Evolutionary conservation across 1,284 basidiomycete genomes (phyloP).

Genomic region (Ganoderma meredithae): DNA sequence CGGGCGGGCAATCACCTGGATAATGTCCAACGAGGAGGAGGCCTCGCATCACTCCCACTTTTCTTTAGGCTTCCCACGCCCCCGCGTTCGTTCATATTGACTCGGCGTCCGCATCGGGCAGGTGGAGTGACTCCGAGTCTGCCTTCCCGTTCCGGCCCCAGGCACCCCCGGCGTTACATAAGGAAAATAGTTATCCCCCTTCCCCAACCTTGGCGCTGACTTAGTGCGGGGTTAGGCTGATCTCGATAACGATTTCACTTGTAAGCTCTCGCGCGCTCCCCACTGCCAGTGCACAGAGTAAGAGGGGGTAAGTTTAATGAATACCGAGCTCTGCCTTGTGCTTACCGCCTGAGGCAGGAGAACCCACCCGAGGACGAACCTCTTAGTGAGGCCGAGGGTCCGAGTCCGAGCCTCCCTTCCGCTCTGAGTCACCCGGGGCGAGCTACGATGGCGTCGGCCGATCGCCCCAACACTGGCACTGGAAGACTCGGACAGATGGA

Average conservation of each 20-base stretch:
- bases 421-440: not conserved
- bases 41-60: not conserved
- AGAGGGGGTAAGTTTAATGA: no score
- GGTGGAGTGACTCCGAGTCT: not conserved
- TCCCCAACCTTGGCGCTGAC: not conserved
- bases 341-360: not conserved
- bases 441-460: slow-evolving; percentile 14
- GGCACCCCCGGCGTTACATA: not conserved
- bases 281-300: no score
- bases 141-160: not conserved
- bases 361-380: no score
- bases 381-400: no score
- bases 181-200: no score
- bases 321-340: not conserved
- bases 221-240: not conserved
- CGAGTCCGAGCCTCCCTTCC: not conserved
- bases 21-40: not conserved
- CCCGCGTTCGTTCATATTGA: not conserved
- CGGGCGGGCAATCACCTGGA: slow-evolving; percentile 3
- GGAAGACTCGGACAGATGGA: no score
- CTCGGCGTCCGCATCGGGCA: slow-evolving; percentile 7
- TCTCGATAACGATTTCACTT: slow-evolving; percentile 19
- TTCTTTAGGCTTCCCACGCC: not conserved
- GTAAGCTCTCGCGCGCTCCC: no score
- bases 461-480: not conserved